Conservation (phyloP, 305 asterid genomes). For the Fraxinus nigra region DNA sequence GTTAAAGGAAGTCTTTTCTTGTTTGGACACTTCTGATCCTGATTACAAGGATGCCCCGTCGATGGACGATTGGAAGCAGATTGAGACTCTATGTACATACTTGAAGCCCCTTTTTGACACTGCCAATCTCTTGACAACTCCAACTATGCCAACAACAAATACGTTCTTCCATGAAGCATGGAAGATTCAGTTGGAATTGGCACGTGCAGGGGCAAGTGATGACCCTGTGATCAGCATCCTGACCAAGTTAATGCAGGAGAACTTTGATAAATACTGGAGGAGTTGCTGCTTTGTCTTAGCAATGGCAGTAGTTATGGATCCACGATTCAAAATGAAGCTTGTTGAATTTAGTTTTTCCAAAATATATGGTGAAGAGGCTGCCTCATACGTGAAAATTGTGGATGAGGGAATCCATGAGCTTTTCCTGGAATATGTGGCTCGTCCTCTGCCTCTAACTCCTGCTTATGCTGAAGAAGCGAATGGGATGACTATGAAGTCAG, state of each 20-base stretch:
- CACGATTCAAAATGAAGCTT: conserved; percentile 90
- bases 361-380: conserved; percentile 71
- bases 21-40: conserved; percentile 75
- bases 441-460: conserved; percentile 59
- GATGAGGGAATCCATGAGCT: conserved; percentile 89
- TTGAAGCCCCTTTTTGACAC: conserved; percentile 75
- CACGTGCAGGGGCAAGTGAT: conserved; percentile 66
- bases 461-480: conserved; percentile 51
- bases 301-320: conserved; percentile 90
- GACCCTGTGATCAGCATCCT: conserved; percentile 61
- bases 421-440: conserved; percentile 72
- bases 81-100: conserved; percentile 60
- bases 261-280: conserved; percentile 78
- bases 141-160: conserved; percentile 60
- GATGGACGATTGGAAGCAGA: conserved; percentile 68
- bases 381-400: conserved; percentile 54
- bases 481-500: conserved; percentile 39
- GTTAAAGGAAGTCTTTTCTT: conserved; percentile 80
- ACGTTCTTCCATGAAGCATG: conserved; percentile 91
- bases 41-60: conserved; percentile 68
- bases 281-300: conserved; percentile 73
- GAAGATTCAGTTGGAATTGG: conserved; percentile 88
- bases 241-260: conserved; percentile 71
- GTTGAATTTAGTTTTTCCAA: conserved; percentile 85
- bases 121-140: conserved; percentile 54